Evolutionary conservation across 2,329 filamentous ascomycete species (phyloP).

Genomic region (Penicillium verrucosum): DNA sequence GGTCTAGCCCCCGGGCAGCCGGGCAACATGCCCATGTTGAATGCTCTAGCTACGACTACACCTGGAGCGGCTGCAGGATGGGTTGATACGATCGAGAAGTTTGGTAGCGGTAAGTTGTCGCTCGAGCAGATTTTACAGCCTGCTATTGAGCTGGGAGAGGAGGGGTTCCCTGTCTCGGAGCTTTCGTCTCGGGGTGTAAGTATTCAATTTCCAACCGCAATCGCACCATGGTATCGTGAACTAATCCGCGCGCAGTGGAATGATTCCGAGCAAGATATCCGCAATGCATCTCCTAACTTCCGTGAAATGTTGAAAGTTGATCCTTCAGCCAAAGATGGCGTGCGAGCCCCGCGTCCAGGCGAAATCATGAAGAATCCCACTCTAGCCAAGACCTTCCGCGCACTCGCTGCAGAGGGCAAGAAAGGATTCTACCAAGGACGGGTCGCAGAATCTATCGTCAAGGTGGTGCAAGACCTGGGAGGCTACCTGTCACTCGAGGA

Average conservation of each 20-base stretch:
- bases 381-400: slow-evolving; percentile 75
- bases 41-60: slow-evolving; percentile 77
- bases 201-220: slow-evolving; percentile 13
- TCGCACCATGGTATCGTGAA: neutral
- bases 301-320: slow-evolving; percentile 84
- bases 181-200: slow-evolving; percentile 66
- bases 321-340: slow-evolving; percentile 62
- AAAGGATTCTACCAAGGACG: slow-evolving; percentile 85
- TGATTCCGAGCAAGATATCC: slow-evolving; percentile 60
- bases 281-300: slow-evolving; percentile 76
- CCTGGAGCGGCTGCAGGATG: slow-evolving; percentile 91
- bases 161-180: slow-evolving; percentile 87
- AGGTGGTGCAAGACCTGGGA: slow-evolving; percentile 71
- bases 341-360: slow-evolving; percentile 70
- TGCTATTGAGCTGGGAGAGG: slow-evolving; percentile 79
- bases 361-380: slow-evolving; percentile 87
- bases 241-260: slow-evolving; percentile 61
- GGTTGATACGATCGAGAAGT: slow-evolving; percentile 82
- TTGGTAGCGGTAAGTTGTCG: slow-evolving; percentile 80
- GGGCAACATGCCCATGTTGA: slow-evolving; percentile 67
- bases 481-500: slow-evolving; percentile 78
- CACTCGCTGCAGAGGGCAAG: slow-evolving; percentile 76
- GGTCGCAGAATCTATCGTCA: slow-evolving; percentile 76
- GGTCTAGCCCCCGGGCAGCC: slow-evolving; percentile 57
- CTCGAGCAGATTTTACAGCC: slow-evolving; percentile 75